Percentiles rank a stretch among this genome's conserved stretches.
Evolutionary conservation across 306 rosid species (phyloP).

Genomic region (Senna tora): DNA sequence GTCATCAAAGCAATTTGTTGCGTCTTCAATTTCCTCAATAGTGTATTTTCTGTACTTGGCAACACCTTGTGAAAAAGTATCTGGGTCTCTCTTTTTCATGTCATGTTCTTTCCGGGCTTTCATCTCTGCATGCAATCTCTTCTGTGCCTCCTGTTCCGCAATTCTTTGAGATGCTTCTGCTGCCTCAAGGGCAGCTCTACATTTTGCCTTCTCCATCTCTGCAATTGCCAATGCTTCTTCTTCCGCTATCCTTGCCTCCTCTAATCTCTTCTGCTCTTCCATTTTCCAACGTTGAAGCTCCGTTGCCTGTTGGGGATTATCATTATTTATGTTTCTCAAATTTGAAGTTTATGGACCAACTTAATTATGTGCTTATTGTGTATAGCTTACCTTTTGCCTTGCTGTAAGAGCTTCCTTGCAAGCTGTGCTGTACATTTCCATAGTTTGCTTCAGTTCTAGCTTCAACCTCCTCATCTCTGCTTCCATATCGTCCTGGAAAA

Average conservation of each 20-base stretch:
- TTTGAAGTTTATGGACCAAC: conserved; percentile 53
- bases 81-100: conserved; percentile 29
- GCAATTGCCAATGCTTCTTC: conserved; percentile 62
- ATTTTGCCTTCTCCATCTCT: conserved; percentile 65
- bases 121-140: conserved; percentile 55
- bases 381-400: conserved; percentile 56
- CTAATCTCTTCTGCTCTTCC: conserved; percentile 66
- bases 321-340: not conserved
- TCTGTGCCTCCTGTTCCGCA: conserved; percentile 67
- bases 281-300: conserved; percentile 79
- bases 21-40: conserved; percentile 77
- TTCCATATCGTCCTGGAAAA: conserved; percentile 72
- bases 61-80: conserved; percentile 18
- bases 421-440: conserved; percentile 86
- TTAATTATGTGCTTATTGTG: not conserved
- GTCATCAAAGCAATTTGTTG: conserved; percentile 55
- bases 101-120: conserved; percentile 48
- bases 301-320: conserved; percentile 49
- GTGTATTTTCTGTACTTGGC: conserved; percentile 68
- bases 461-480: conserved; percentile 86
- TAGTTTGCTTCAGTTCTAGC: conserved; percentile 83
- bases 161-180: conserved; percentile 64
- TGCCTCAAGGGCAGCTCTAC: conserved; percentile 64
- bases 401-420: conserved; percentile 79
- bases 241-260: conserved; percentile 55